Evolutionary conservation across 768 basidiomycete species (phyloP), one percentile per base, ranked within the genome.

Genomic region (Ephemerocybe angulata): DNA sequence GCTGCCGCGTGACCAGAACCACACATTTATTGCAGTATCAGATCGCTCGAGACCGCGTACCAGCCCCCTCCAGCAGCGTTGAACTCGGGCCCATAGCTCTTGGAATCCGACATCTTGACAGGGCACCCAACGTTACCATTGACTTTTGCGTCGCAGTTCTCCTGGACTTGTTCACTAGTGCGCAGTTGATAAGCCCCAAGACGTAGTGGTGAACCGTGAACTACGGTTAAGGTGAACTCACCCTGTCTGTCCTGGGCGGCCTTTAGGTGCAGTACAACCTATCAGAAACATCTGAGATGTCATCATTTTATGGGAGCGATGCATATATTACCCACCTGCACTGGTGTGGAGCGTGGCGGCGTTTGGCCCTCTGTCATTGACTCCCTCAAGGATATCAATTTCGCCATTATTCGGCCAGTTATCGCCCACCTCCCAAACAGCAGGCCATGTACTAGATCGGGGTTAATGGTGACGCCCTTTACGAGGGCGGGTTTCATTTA

Each of bases 11-110:
- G 80, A 66, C 87, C 87, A 92, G 72, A 87, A 88, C 81, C 84
- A 90, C 28, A 89, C 73, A 51, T 82, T 83, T 58, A 90, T 83
- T 62, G 73, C 79, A n/a, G 60, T 61, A 17, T 65, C 61, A 0
- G 83, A 81, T 33, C 86, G 78, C 63, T 87, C 85, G 49, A n/a
- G n/a, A 86, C 73, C 0, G 83, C 87, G 63, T 80, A 86, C 80
- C 79, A 85, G 55, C 85, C 84, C 13, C 84, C 85, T n/a, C 82
- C 80, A 37, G 74, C 75, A 35, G 54, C 61, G 58, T 87, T 86
- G 72, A 86, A 85, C 0, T 69, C 55, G 6, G 82, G 78, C 1
- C 85, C 85, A 61, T 76, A 86, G 67, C 78, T 82, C 44, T 73
- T 66, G 1, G 72, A 48, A n/a, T 66, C 62, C 10, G 65, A 62